phyloP scores from a whole-genome alignment of 2,329 filamentous ascomycete genomes.

The Cercospora beticola region DNA sequence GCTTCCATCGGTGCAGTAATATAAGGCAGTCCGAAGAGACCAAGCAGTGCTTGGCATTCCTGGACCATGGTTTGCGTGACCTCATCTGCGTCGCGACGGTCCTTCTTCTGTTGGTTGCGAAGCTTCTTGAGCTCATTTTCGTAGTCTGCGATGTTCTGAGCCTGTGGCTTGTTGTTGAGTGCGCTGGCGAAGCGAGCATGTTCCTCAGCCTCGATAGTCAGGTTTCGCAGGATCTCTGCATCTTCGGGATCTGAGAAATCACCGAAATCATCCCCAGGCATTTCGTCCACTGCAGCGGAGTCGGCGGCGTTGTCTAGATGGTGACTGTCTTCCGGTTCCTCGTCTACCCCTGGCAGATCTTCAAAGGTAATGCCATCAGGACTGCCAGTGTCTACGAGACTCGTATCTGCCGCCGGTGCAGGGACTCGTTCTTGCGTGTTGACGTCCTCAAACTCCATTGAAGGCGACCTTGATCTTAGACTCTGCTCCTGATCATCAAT shows the following conservation, averaged over 20 bases:
- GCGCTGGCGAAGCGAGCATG: constrained; percentile 89
- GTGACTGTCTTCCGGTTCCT: constrained; percentile 26
- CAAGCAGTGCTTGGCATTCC: constrained; percentile 88
- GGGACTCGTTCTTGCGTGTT: not conserved
- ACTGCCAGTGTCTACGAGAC: constrained; percentile 53
- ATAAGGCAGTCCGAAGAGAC: constrained; percentile 90
- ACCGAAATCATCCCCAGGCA: constrained; percentile 41
- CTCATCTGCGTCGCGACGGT: constrained; percentile 92
- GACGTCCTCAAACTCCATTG: constrained; percentile 20
- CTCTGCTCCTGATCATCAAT: too few species aligned
- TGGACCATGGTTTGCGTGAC: constrained; percentile 94
- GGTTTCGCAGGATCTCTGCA: constrained; percentile 79
- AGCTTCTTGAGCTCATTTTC: constrained; percentile 84
- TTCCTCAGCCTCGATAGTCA: constrained; percentile 88
- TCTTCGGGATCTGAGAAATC: constrained; percentile 81
- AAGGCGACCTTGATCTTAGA: constrained; percentile 14
- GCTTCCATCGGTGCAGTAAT: constrained; percentile 99
- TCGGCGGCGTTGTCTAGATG: constrained; percentile 34
- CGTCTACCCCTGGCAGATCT: constrained; percentile 20
- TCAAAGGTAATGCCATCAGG: constrained; percentile 26
- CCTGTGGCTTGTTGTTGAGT: constrained; percentile 71
- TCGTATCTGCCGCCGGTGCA: constrained; percentile 29
- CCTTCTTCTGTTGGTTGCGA: constrained; percentile 92
- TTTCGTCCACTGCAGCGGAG: constrained; percentile 33
- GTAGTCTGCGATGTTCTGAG: constrained; percentile 73